A percentile compares a stretch with the other conserved stretches of the same genome.
Evolutionary conservation across 2,329 filamentous ascomycete genomes (phyloP).

Genomic region (Alternaria metachromatica): DNA sequence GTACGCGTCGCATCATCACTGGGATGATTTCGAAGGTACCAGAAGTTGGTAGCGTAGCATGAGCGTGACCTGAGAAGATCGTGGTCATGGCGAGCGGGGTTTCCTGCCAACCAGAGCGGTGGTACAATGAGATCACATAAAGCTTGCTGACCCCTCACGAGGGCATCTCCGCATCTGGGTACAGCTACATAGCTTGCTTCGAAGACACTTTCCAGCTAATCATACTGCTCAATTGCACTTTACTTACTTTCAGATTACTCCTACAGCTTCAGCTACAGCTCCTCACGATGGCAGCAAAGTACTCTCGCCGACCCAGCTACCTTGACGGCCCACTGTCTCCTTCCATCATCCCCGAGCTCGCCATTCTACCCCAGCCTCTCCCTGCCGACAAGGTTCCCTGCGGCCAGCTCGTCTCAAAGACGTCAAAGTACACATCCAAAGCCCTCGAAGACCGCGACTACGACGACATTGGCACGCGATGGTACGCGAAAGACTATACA

Average conservation of each 20-base stretch:
- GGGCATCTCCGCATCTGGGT: conserved; percentile 28
- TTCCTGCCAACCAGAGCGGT: conserved; percentile 21
- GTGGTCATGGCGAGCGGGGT: conserved; percentile 32
- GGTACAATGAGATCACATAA: conserved; percentile 46
- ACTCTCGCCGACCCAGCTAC: conserved; percentile 36
- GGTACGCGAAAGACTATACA: conserved; percentile 19
- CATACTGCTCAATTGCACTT: conserved; percentile 9
- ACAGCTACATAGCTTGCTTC: conserved; percentile 15
- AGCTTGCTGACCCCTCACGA: conserved; percentile 43
- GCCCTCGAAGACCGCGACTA: conserved; percentile 43
- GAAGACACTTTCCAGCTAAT: background rate
- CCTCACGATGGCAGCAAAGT: conserved; percentile 33
- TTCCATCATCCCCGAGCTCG: conserved; percentile 41
- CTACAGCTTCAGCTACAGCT: conserved; percentile 7
- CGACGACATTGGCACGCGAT: conserved; percentile 43
- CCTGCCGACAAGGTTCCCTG: conserved; percentile 33
- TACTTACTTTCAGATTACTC: background rate
- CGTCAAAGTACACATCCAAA: conserved; percentile 36
- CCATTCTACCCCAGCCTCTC: conserved; percentile 40
- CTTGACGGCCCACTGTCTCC: conserved; percentile 39
- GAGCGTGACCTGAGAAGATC: conserved; percentile 41
- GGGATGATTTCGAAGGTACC: conserved; percentile 12
- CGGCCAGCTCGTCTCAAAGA: conserved; percentile 42
- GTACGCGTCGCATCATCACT: conserved; percentile 19
- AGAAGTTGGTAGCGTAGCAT: conserved; percentile 24